Percentiles rank a stretch among this genome's conserved stretches.
These are phyloP conservation scores for Cyclostephanos tholiformis DNA, from an alignment of 108 stramenopile genomes.

Conservation along the genomic window DNA sequence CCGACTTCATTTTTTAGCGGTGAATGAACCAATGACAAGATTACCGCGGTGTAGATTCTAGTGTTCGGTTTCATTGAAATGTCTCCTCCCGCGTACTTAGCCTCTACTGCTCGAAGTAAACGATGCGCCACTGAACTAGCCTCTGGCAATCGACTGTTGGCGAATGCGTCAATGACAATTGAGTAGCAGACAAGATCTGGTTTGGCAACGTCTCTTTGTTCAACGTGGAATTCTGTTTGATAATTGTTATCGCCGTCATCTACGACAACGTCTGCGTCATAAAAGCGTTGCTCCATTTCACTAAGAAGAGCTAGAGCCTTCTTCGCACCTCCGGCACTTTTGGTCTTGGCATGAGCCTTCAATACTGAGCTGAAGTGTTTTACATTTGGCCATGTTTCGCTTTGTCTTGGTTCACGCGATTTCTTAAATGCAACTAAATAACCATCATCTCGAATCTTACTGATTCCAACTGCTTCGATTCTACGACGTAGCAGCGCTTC, in stretches of 20 bases:
- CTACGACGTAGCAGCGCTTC: slow-evolving; percentile 42
- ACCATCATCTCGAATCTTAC: slow-evolving; percentile 11
- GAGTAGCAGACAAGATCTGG: slow-evolving; percentile 42
- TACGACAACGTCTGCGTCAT: slow-evolving; percentile 24
- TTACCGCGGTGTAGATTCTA: slow-evolving; percentile 50
- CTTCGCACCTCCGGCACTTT: slow-evolving; percentile 48
- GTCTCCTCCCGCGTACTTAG: slow-evolving; percentile 44
- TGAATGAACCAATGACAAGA: slow-evolving; percentile 38
- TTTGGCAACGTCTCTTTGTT: slow-evolving; percentile 34
- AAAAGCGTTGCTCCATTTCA: slow-evolving; percentile 45
- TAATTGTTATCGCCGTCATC: slow-evolving; percentile 4
- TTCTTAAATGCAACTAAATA: not conserved
- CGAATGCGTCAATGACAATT: slow-evolving; percentile 46
- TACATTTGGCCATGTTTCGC: slow-evolving; percentile 43
- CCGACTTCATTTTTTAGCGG: slow-evolving; percentile 8
- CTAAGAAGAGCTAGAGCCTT: slow-evolving; percentile 47
- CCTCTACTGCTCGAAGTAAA: slow-evolving; percentile 31
- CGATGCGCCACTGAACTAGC: slow-evolving; percentile 31
- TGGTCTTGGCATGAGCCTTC: slow-evolving; percentile 53
- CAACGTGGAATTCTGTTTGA: slow-evolving; percentile 23
- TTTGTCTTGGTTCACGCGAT: not conserved
- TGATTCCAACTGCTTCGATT: slow-evolving; percentile 35
- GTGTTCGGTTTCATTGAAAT: slow-evolving; percentile 52
- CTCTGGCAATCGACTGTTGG: slow-evolving; percentile 42
- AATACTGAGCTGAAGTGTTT: slow-evolving; percentile 52